Percentiles rank a stretch among this genome's conserved stretches.
Evolutionary conservation across 75 land plant genomes (phyloP).

Genomic region (Picea sitchensis): DNA sequence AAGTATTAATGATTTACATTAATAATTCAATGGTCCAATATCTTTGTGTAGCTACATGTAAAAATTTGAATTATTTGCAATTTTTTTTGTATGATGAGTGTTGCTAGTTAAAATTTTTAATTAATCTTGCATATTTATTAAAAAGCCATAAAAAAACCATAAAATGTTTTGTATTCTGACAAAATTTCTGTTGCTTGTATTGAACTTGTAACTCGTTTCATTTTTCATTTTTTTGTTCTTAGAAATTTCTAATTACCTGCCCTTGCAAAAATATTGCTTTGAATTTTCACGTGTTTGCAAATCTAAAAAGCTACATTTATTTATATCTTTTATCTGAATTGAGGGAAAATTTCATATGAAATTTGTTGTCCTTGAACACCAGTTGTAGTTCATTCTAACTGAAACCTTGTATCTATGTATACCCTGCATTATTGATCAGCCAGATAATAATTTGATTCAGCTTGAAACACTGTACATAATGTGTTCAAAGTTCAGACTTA

Average conservation of each 20-base stretch:
- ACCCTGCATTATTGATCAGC: not conserved
- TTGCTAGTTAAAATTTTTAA: too few species aligned
- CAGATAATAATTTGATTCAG: not conserved
- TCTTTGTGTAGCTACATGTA: too few species aligned
- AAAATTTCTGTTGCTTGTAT: too few species aligned
- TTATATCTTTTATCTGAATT: not conserved
- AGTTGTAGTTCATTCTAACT: not conserved
- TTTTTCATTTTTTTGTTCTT: too few species aligned
- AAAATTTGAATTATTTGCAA: too few species aligned
- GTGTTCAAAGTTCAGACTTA: not conserved
- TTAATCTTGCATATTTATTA: too few species aligned
- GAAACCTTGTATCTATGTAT: not conserved
- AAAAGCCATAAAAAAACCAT: too few species aligned
- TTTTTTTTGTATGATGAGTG: too few species aligned
- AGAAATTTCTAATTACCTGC: not conserved
- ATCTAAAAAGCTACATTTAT: not conserved
- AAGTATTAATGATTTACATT: too few species aligned
- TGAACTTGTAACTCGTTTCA: too few species aligned
- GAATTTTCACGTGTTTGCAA: not conserved
- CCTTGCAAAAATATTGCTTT: not conserved
- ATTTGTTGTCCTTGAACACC: not conserved
- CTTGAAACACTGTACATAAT: not conserved
- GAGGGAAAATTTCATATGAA: not conserved
- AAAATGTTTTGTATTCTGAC: too few species aligned
- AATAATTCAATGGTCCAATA: too few species aligned